Conservation (phyloP, 768 basidiomycete genomes). For the Pulveroboletus sp. region DNA sequence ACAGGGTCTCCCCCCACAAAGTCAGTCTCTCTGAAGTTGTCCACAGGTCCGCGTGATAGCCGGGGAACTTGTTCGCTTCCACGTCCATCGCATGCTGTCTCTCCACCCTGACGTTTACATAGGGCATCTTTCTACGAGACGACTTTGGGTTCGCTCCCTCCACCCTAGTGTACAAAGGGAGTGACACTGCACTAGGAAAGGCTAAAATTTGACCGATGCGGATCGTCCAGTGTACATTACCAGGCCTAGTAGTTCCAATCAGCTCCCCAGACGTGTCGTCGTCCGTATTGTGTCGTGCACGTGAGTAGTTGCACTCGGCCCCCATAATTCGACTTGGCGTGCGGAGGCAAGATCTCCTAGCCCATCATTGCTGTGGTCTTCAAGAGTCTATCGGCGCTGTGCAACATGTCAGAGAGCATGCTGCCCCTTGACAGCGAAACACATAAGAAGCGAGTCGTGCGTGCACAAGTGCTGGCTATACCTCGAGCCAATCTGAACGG, state of each 20-base stretch:
- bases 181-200: slow-evolving; percentile 58
- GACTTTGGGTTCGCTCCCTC: slow-evolving; percentile 88
- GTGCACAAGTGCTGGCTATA: slow-evolving; percentile 29
- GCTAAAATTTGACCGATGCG: slow-evolving; percentile 47
- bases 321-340: not conserved
- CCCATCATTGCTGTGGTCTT: not conserved
- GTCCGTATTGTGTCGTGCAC: slow-evolving; percentile 8
- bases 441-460: slow-evolving; percentile 82
- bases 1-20: not conserved
- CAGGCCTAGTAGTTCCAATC: slow-evolving; percentile 2
- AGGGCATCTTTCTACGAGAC: slow-evolving; percentile 66
- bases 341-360: not conserved
- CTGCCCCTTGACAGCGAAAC: slow-evolving; percentile 65
- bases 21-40: slow-evolving; percentile 3
- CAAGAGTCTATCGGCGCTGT: not conserved
- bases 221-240: slow-evolving; percentile 5
- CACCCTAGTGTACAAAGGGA: slow-evolving; percentile 71
- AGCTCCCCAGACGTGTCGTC: not conserved
- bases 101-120: slow-evolving; percentile 6
- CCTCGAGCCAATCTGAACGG: not conserved
- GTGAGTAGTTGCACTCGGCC: slow-evolving; percentile 12
- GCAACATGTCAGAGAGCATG: slow-evolving; percentile 41
- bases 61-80: slow-evolving; percentile 63
- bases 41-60: slow-evolving; percentile 74
- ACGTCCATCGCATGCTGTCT: slow-evolving; percentile 1